Conservation (phyloP, 2,329 filamentous ascomycete genomes). For the Arthrobotrys iridis region DNA sequence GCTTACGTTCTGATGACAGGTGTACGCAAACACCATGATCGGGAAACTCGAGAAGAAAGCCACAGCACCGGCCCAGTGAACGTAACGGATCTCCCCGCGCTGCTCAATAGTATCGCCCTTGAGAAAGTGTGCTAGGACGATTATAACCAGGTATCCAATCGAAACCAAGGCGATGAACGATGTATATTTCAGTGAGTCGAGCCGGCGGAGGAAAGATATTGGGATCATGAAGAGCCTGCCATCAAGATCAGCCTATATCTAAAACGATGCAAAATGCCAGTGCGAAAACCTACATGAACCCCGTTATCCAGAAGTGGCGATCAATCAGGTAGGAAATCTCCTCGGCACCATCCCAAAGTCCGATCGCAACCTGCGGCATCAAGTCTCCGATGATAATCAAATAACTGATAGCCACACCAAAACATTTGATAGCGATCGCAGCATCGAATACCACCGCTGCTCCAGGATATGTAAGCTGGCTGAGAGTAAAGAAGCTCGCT, state of each 20-base stretch:
- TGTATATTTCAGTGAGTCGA: slow-evolving; percentile 97
- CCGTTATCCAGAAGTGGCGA: slow-evolving; percentile 96
- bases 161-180: slow-evolving; percentile 89
- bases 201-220: slow-evolving; percentile 85
- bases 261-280: no score
- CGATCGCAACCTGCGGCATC: slow-evolving; percentile 91
- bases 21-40: slow-evolving; percentile 98
- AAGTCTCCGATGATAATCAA: slow-evolving; percentile 98
- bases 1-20: slow-evolving; percentile 93
- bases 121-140: slow-evolving; percentile 92
- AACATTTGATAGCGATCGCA: slow-evolving; percentile 97
- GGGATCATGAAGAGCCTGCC: slow-evolving; percentile 87
- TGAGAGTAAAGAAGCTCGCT: slow-evolving; percentile 94
- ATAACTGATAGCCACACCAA: slow-evolving; percentile 71
- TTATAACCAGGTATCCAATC: slow-evolving; percentile 90
- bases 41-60: slow-evolving; percentile 85
- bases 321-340: slow-evolving; percentile 81
- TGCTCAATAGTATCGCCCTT: slow-evolving; percentile 78
- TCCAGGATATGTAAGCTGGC: slow-evolving; percentile 95
- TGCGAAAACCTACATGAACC: slow-evolving; percentile 76
- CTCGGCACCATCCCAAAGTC: slow-evolving; percentile 74
- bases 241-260: slow-evolving; percentile 54
- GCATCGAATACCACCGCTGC: slow-evolving; percentile 94
- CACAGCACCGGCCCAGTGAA: slow-evolving; percentile 81
- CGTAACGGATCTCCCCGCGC: slow-evolving; percentile 77